Conservation (phyloP, 208 protist species). For the Trypanosomatidae sp. region DNA sequence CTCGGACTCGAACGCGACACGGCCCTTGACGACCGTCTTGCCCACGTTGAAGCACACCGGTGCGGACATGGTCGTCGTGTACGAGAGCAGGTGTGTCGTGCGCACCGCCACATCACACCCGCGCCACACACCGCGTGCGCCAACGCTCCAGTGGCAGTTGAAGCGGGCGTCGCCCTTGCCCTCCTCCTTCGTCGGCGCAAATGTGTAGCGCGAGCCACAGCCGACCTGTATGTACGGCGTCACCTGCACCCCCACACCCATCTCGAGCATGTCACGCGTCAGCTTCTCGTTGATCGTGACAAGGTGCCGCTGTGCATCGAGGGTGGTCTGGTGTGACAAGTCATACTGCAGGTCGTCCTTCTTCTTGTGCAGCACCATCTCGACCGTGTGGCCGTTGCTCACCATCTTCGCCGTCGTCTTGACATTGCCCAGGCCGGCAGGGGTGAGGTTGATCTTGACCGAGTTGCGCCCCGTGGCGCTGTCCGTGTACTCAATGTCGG, state of each 20-base stretch:
- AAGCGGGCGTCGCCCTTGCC: too few species aligned
- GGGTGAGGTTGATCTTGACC: slow-evolving; percentile 35
- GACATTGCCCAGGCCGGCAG: slow-evolving; percentile 10
- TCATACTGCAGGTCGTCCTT: slow-evolving; percentile 33
- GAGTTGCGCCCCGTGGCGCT: slow-evolving; percentile 14
- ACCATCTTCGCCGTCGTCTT: slow-evolving; percentile 29
- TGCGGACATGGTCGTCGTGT: slow-evolving; percentile 27
- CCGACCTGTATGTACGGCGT: slow-evolving; percentile 41
- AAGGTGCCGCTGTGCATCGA: too few species aligned
- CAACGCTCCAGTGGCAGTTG: slow-evolving; percentile 57
- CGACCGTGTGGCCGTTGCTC: slow-evolving; percentile 40
- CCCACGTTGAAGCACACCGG: slow-evolving; percentile 17
- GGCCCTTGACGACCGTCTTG: slow-evolving; percentile 18
- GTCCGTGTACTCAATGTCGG: slow-evolving; percentile 46
- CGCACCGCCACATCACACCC: slow-evolving; percentile 28
- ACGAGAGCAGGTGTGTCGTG: slow-evolving; percentile 30
- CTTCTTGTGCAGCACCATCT: slow-evolving; percentile 19
- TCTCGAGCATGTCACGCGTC: slow-evolving; percentile 25
- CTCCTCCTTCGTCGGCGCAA: slow-evolving; percentile 27
- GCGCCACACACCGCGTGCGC: slow-evolving; percentile 30
- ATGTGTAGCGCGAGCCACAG: slow-evolving; percentile 31
- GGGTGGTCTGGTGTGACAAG: slow-evolving; percentile 19
- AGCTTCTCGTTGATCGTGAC: slow-evolving; percentile 53
- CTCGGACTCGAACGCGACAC: slow-evolving; percentile 32
- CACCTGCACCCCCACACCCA: slow-evolving; percentile 42